phyloP scores from a whole-genome alignment of 2,329 filamentous ascomycete genomes.

The Eurotiales sp. region DNA sequence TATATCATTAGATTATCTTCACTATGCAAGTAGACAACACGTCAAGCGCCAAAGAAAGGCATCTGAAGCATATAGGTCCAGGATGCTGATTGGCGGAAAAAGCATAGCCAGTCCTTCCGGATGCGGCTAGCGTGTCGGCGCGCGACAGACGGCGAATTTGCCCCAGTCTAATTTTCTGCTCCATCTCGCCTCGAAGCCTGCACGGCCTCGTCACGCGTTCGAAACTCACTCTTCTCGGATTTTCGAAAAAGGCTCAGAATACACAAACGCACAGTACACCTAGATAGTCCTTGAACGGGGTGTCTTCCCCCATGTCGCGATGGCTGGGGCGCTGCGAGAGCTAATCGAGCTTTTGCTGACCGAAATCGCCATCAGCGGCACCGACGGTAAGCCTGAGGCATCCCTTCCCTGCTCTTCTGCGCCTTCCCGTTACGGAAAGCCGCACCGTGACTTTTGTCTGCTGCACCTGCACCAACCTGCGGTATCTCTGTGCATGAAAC shows the following conservation, averaged over 20 bases:
- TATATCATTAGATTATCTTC: too few species aligned
- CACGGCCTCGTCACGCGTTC: slow-evolving; percentile 10
- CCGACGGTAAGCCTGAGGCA: slow-evolving; percentile 10
- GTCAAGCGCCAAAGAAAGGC: too few species aligned
- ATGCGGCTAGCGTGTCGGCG: not conserved
- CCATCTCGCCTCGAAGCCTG: not conserved
- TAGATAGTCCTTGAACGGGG: not conserved
- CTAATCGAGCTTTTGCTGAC: slow-evolving; percentile 15
- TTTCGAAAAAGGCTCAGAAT: slow-evolving; percentile 4
- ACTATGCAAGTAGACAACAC: too few species aligned
- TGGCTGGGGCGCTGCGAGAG: slow-evolving; percentile 13
- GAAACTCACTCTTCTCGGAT: slow-evolving; percentile 9
- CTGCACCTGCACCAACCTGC: too few species aligned
- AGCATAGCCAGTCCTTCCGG: not conserved
- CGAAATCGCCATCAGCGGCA: slow-evolving; percentile 14
- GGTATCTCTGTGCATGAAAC: too few species aligned
- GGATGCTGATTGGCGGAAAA: not conserved
- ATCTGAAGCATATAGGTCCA: not conserved
- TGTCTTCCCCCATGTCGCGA: not conserved
- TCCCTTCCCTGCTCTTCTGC: not conserved
- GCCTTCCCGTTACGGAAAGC: slow-evolving; percentile 1
- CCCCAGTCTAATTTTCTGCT: too few species aligned
- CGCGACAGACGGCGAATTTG: too few species aligned
- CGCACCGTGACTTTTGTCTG: not conserved
- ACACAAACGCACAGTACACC: not conserved